Conservation (phyloP, 2,329 filamentous ascomycete genomes). For the Claviceps purpurea region DNA sequence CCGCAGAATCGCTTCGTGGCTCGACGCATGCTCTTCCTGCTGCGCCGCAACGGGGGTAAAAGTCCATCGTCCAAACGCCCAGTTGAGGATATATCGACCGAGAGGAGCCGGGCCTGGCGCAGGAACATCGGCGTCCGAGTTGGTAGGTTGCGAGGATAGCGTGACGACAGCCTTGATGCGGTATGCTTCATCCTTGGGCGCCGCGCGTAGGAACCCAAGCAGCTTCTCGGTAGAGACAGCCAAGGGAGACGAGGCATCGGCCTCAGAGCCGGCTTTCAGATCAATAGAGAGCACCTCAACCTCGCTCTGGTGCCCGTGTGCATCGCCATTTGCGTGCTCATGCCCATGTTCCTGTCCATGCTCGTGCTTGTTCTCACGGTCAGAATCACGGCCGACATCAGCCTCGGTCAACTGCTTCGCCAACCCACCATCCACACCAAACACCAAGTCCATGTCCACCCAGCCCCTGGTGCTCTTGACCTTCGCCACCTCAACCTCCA, state of each 20-base stretch:
- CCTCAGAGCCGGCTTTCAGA: slow-evolving; percentile 35
- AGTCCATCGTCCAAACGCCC: slow-evolving; percentile 94
- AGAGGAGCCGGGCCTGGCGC: slow-evolving; percentile 18
- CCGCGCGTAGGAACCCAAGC: slow-evolving; percentile 50
- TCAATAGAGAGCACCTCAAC: slow-evolving; percentile 85
- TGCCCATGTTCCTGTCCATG: slow-evolving; percentile 15
- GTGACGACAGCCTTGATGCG: slow-evolving; percentile 68
- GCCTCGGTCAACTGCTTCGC: slow-evolving; percentile 40
- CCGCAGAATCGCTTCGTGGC: slow-evolving; percentile 42
- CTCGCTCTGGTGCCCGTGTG: slow-evolving; percentile 50
- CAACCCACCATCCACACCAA: slow-evolving; percentile 78
- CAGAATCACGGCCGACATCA: slow-evolving; percentile 13
- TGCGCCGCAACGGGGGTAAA: slow-evolving; percentile 48
- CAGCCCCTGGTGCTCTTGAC: slow-evolving; percentile 74
- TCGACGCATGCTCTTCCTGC: slow-evolving; percentile 38
- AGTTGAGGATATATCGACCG: slow-evolving; percentile 78
- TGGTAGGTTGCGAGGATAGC: slow-evolving; percentile 30
- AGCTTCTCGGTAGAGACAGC: slow-evolving; percentile 48
- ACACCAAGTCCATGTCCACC: slow-evolving; percentile 66
- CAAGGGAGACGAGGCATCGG: slow-evolving; percentile 19
- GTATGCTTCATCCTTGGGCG: slow-evolving; percentile 89
- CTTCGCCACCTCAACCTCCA: slow-evolving; percentile 69
- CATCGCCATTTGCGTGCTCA: background rate
- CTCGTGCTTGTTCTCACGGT: background rate
- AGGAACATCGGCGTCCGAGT: slow-evolving; percentile 36